Evolutionary conservation across 805 yeast genomes (phyloP).

Genomic region (Cyberlindnera euphorbiiphila): DNA sequence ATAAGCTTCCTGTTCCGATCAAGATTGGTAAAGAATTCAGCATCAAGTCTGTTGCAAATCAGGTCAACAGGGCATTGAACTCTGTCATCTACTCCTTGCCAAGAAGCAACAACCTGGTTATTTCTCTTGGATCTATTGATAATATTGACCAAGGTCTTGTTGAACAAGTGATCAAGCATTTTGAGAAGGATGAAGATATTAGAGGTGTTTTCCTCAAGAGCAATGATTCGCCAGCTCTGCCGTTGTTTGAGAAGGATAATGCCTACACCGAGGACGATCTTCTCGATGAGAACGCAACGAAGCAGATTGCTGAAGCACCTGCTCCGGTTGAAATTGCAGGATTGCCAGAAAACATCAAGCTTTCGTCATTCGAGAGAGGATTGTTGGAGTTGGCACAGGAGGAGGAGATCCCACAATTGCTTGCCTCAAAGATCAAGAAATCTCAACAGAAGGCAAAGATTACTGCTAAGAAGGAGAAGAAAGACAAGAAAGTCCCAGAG

Average conservation of each 20-base stretch:
- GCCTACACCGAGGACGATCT: conserved; percentile 36
- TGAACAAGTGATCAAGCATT: conserved; percentile 45
- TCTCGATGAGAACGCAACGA: conserved; percentile 6
- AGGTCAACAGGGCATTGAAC: conserved; percentile 52
- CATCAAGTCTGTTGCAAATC: conserved; percentile 49
- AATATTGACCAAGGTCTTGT: conserved; percentile 45
- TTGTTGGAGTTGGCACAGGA: conserved; percentile 82
- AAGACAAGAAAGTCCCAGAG: conserved; percentile 7
- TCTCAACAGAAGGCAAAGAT: conserved; percentile 31
- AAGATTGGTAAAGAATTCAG: conserved; percentile 42
- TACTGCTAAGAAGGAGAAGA: conserved; percentile 16
- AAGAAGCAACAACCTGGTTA: conserved; percentile 61
- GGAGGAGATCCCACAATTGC: conserved; percentile 56
- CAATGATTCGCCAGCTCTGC: conserved; percentile 73
- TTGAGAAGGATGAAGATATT: conserved; percentile 41
- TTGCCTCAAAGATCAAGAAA: conserved; percentile 51
- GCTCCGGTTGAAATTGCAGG: conserved; percentile 28
- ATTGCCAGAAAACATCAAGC: conserved; percentile 37
- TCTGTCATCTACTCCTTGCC: conserved; percentile 66
- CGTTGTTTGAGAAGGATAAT: conserved; percentile 66
- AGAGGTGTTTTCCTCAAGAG: conserved; percentile 67
- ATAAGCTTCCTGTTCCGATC: conserved; percentile 68
- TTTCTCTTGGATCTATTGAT: conserved; percentile 60
- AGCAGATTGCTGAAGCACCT: conserved; percentile 3
- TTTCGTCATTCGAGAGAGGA: conserved; percentile 66